Percentiles rank a stretch among this genome's conserved stretches.
These are phyloP conservation scores for Debaryomycetaceae sp. DNA, from an alignment of 1,139 yeast species.

Conservation along the genomic window DNA sequence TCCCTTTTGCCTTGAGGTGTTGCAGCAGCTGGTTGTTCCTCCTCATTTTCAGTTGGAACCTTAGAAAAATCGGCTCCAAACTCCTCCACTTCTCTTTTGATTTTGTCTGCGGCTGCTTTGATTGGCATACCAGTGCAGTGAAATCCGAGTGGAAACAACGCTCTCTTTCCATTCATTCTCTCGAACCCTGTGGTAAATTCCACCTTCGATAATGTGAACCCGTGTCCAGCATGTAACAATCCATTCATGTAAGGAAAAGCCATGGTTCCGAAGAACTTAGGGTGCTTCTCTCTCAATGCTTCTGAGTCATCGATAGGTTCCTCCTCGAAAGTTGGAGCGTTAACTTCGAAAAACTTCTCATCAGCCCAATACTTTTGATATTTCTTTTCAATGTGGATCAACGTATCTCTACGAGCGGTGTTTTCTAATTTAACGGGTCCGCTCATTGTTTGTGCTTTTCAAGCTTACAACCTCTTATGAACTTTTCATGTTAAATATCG, in stretches of 20 bases:
- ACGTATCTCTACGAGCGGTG: slow-evolving; percentile 90
- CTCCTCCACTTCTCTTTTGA: slow-evolving; percentile 85
- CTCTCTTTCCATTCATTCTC: slow-evolving; percentile 90
- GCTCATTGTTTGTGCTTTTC: slow-evolving; percentile 27
- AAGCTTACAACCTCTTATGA: no score
- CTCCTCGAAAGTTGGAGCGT: slow-evolving; percentile 79
- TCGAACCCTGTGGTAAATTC: slow-evolving; percentile 94
- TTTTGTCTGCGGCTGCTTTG: slow-evolving; percentile 93
- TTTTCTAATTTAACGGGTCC: slow-evolving; percentile 43
- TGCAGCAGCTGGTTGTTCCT: slow-evolving; percentile 26
- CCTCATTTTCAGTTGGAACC: slow-evolving; percentile 58
- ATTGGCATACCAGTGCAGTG: slow-evolving; percentile 99
- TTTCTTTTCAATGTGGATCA: slow-evolving; percentile 84
- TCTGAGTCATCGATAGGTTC: slow-evolving; percentile 58
- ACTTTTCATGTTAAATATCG: background rate
- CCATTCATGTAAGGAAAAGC: slow-evolving; percentile 99
- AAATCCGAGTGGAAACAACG: slow-evolving; percentile 94
- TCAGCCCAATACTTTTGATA: slow-evolving; percentile 87
- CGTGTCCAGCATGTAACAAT: slow-evolving; percentile 95
- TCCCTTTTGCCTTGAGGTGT: slow-evolving; percentile 46
- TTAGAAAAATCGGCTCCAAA: slow-evolving; percentile 82
- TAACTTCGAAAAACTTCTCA: slow-evolving; percentile 77
- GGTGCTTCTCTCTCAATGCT: slow-evolving; percentile 72
- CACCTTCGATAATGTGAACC: slow-evolving; percentile 90
- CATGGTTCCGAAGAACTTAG: slow-evolving; percentile 90